phyloP scores from a whole-genome alignment of 2,329 filamentous ascomycete genomes.

The Fusarium oxysporum region DNA sequence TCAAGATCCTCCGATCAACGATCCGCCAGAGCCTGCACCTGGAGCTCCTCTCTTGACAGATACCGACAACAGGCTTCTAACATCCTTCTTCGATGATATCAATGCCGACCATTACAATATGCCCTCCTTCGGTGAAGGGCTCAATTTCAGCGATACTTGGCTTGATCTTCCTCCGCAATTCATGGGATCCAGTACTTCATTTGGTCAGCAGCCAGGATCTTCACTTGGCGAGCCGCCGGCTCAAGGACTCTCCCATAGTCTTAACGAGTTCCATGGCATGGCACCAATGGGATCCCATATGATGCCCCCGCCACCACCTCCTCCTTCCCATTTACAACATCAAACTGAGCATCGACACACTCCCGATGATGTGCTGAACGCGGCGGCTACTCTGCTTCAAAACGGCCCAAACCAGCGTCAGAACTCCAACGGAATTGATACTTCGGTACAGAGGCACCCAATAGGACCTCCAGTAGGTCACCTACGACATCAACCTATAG shows the following conservation, averaged over 20 bases:
- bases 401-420: slow-evolving; percentile 52
- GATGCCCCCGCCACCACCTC: slow-evolving; percentile 52
- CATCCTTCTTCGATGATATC: slow-evolving; percentile 68
- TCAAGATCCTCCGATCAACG: slow-evolving; percentile 60
- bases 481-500: slow-evolving; percentile 56
- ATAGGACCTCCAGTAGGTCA: slow-evolving; percentile 55
- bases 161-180: slow-evolving; percentile 71
- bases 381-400: slow-evolving; percentile 65
- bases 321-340: slow-evolving; percentile 41
- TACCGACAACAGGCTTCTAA: slow-evolving; percentile 68
- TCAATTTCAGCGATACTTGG: slow-evolving; percentile 65
- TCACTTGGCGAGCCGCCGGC: slow-evolving; percentile 42
- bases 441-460: slow-evolving; percentile 40
- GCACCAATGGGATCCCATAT: slow-evolving; percentile 46
- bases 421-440: slow-evolving; percentile 43
- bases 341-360: slow-evolving; percentile 49
- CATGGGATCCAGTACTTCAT: slow-evolving; percentile 73
- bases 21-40: slow-evolving; percentile 71
- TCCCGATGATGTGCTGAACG: slow-evolving; percentile 66
- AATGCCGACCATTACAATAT: slow-evolving; percentile 62
- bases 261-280: slow-evolving; percentile 37
- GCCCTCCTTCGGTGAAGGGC: slow-evolving; percentile 62
- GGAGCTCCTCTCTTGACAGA: slow-evolving; percentile 75
- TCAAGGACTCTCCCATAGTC: slow-evolving; percentile 36
- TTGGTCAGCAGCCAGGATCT: slow-evolving; percentile 63